A percentile compares a stretch with the other conserved stretches of the same genome.
These are phyloP conservation scores for Acacia concinna DNA, from an alignment of 331 rosid genomes.

Conservation along the genomic window DNA sequence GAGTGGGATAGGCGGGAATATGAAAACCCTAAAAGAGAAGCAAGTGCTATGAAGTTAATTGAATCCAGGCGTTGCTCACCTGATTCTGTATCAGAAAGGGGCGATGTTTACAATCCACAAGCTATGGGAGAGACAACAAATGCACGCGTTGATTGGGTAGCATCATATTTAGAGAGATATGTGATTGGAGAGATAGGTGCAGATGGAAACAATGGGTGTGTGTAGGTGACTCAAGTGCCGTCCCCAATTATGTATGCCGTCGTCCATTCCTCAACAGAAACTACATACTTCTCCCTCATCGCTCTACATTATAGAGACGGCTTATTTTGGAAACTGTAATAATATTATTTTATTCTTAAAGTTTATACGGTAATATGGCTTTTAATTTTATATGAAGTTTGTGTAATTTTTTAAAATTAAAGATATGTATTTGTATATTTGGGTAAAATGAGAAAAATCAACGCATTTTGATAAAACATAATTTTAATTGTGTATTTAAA, in stretches of 20 bases:
- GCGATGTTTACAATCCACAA: background rate
- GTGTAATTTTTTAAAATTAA: background rate
- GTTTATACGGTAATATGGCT: no score
- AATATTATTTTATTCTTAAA: no score
- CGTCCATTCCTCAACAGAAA: background rate
- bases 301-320: background rate
- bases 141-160: background rate
- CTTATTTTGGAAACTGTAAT: no score
- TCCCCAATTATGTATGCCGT: background rate
- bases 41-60: background rate
- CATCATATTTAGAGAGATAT: background rate
- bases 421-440: background rate
- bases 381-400: no score
- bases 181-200: background rate
- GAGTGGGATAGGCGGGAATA: background rate
- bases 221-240: background rate
- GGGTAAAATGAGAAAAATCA: background rate
- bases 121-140: background rate
- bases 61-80: conserved; percentile 3
- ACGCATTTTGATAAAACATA: background rate
- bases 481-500: no score
- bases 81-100: background rate
- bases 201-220: background rate
- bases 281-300: background rate
- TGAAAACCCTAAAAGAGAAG: conserved; percentile 25